phyloP scores from a whole-genome alignment of 257 asterid genomes.

The Solanum arcanum region DNA sequence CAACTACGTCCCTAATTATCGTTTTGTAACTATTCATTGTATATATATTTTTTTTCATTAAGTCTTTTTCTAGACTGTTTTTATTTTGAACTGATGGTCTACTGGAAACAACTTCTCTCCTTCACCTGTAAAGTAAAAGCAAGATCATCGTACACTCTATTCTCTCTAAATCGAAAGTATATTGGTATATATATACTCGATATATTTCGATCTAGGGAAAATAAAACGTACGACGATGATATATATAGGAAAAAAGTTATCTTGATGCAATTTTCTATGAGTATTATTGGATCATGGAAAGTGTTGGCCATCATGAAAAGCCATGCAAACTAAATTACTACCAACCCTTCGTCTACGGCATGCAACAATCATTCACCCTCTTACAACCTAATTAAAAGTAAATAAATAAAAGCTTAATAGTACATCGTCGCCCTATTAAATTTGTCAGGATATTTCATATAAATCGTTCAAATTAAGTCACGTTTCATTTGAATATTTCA shows the following conservation, averaged over 20 bases:
- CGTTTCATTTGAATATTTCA: background rate
- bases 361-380: background rate
- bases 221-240: too few relatives aligned
- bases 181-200: too few relatives aligned
- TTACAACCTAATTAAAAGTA: background rate
- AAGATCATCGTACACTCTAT: rapidly evolving
- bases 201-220: too few relatives aligned
- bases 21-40: background rate
- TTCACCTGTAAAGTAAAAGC: too few relatives aligned
- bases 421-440: rapidly evolving
- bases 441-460: background rate
- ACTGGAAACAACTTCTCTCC: too few relatives aligned
- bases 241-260: background rate
- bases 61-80: too few relatives aligned
- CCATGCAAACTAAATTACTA: constrained; percentile 13
- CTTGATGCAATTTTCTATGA: background rate
- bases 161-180: too few relatives aligned
- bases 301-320: background rate
- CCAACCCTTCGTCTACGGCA: background rate
- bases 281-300: background rate
- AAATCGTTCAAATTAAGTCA: background rate
- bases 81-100: background rate
- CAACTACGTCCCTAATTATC: too few relatives aligned
- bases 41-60: too few relatives aligned
- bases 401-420: background rate